Evolutionary conservation across 2,329 filamentous ascomycete species (phyloP), one percentile per base, ranked within the genome.

Genomic region (Zasmidium angulare): DNA sequence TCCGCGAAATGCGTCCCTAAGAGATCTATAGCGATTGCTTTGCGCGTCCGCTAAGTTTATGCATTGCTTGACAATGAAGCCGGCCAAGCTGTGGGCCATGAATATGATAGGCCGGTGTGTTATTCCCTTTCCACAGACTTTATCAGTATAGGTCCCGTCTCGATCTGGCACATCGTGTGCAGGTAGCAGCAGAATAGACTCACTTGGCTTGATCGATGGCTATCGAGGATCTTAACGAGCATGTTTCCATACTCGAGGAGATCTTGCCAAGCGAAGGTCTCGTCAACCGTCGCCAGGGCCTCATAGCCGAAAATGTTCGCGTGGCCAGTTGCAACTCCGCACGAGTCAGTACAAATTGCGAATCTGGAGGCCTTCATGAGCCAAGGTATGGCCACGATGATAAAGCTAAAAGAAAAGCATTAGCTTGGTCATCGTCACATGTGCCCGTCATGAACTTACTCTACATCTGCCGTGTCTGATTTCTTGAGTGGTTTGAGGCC

Each of bases 11-110:
- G 40, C 29, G 10, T 58, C 55, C 19, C 12, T 51, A 2, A 58
- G 31, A 10, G 7, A 22, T 36, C 50, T 22, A 21, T 47, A 58
- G 20, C 29, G 46, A 23, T 4, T 3, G 46, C 22, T 53, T 21
- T 58, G 49, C 1, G 31, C 23, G 26, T 53, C 20, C 1, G 22
- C 23, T 1, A 58, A 14, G 2, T 36, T 19, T 10, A 58, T 2
- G 40, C 49, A 31, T 6, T 53, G 50, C 23, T 58, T 58, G 3
- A 58, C 10, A 9, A 58, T 43, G 2, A 40, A 22, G 2, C 56
- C 56, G 23, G 49, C 55, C 10, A 58, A 24, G n/a, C 55, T 58
- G 24, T 58, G 55, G 4, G 55, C 49, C 31, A 58, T 29, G 2
- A 58, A 17, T 1, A 58, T n/a, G 14, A 58, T 24, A 14, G 21